phyloP scores from a whole-genome alignment of 352 stramenopile genomes.

The Pythium scleroteichum region DNA sequence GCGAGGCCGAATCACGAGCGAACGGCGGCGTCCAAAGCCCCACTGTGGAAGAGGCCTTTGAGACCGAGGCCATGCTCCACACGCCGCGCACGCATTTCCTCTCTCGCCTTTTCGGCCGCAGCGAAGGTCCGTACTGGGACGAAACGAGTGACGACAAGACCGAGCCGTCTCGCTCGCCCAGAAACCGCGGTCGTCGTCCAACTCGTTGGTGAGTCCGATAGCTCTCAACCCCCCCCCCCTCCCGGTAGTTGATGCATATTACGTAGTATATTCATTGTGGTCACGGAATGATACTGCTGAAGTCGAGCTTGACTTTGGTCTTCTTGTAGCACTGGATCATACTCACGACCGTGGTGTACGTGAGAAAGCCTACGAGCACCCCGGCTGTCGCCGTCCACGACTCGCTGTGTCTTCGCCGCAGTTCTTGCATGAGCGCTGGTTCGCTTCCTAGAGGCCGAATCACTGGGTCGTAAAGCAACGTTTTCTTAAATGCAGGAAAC shows the following conservation, averaged over 20 bases:
- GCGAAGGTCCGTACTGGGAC: not conserved
- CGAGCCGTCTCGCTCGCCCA: too few species aligned
- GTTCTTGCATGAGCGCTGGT: not conserved
- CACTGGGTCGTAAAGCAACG: constrained; percentile 11
- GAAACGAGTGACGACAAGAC: not conserved
- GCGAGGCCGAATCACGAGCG: not conserved
- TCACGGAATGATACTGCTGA: constrained; percentile 21
- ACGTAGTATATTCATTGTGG: too few species aligned
- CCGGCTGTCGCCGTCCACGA: constrained; percentile 13
- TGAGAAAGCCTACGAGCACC: constrained; percentile 14
- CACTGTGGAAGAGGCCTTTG: constrained; percentile 1
- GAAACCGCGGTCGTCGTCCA: too few species aligned
- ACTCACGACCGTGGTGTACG: constrained; percentile 3
- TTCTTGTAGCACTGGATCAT: constrained; percentile 20
- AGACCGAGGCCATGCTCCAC: not conserved
- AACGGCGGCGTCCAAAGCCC: not conserved
- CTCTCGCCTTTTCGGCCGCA: not conserved
- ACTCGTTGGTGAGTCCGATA: too few species aligned
- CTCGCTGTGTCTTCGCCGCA: not conserved
- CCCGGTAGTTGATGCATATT: too few species aligned
- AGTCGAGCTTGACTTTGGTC: constrained; percentile 14
- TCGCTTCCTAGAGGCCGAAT: not conserved
- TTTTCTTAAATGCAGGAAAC: constrained; percentile 9
- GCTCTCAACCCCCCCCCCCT: too few species aligned
- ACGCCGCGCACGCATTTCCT: not conserved